phyloP scores from a whole-genome alignment of 1,139 yeast species.

The Blastobotrys illinoisensis region DNA sequence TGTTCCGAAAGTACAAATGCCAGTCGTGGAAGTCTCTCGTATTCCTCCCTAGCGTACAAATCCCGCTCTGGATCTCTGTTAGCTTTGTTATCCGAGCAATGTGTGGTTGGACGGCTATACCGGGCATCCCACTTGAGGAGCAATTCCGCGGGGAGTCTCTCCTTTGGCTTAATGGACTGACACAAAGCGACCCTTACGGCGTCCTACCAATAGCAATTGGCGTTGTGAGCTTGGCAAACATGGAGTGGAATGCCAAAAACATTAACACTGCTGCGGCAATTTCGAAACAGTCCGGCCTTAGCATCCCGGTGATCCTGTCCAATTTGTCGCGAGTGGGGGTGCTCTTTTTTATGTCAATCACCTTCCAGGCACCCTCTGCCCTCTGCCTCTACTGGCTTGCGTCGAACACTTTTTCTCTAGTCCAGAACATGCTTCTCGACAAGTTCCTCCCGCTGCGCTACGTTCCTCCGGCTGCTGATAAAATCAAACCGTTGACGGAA shows the following conservation, averaged over 20 bases:
- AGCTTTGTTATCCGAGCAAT: constrained; percentile 70
- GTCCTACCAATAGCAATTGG: constrained; percentile 70
- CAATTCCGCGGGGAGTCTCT: constrained; percentile 51
- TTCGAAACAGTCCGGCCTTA: constrained; percentile 27
- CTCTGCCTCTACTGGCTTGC: constrained; percentile 81
- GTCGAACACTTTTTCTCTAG: constrained; percentile 67
- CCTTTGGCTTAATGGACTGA: constrained; percentile 56
- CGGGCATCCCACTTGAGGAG: constrained; percentile 48
- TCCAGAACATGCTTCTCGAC: constrained; percentile 73
- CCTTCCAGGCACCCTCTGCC: constrained; percentile 83
- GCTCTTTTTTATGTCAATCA: constrained; percentile 73
- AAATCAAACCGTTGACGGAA: neutral
- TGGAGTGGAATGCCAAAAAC: constrained; percentile 63
- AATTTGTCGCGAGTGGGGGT: constrained; percentile 70
- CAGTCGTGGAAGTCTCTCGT: constrained; percentile 76
- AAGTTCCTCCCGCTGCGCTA: constrained; percentile 47
- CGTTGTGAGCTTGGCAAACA: constrained; percentile 61
- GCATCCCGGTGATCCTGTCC: constrained; percentile 46
- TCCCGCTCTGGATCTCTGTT: constrained; percentile 84
- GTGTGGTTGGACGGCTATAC: constrained; percentile 57
- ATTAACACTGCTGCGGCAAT: constrained; percentile 33
- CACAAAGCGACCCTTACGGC: constrained; percentile 57
- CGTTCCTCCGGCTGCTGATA: constrained; percentile 8
- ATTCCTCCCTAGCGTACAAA: constrained; percentile 66
- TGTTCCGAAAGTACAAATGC: constrained; percentile 61